These are phyloP conservation scores for Eragrostis tef DNA, from an alignment of 202 grass and related monocot species.

Conservation along the genomic window DNA sequence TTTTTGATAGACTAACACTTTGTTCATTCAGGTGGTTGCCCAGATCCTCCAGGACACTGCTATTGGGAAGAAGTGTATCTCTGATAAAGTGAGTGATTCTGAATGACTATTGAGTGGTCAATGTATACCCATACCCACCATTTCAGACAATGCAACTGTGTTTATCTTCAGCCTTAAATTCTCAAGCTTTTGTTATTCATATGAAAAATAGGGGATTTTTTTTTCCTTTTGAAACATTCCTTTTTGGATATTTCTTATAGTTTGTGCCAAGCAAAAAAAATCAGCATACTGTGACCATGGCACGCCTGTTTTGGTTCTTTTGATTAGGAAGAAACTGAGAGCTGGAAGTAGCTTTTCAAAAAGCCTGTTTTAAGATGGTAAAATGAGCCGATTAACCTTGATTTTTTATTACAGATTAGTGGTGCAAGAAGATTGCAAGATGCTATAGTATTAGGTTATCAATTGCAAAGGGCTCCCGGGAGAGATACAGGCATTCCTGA, in stretches of 20 bases:
- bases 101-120: background rate
- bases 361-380: constrained; percentile 23
- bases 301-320: background rate
- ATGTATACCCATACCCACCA: background rate
- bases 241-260: constrained; percentile 4
- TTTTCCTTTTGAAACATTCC: constrained; percentile 1
- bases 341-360: constrained; percentile 6
- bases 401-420: constrained; percentile 60
- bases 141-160: background rate
- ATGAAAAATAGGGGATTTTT: background rate
- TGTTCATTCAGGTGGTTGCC: constrained; percentile 62
- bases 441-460: constrained; percentile 98
- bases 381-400: constrained; percentile 23
- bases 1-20: constrained; percentile 41
- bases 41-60: constrained; percentile 87
- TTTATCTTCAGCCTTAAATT: background rate
- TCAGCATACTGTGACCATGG: background rate
- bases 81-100: constrained; percentile 68
- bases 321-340: constrained; percentile 18
- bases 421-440: constrained; percentile 81
- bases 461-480: constrained; percentile 87
- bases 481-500: constrained; percentile 83
- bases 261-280: constrained; percentile 31
- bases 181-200: constrained; percentile 16
- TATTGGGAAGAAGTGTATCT: constrained; percentile 81